Base-by-base conservation (phyloP, 257 asterid genomes). In the Nicotiana paniculata region DNA sequence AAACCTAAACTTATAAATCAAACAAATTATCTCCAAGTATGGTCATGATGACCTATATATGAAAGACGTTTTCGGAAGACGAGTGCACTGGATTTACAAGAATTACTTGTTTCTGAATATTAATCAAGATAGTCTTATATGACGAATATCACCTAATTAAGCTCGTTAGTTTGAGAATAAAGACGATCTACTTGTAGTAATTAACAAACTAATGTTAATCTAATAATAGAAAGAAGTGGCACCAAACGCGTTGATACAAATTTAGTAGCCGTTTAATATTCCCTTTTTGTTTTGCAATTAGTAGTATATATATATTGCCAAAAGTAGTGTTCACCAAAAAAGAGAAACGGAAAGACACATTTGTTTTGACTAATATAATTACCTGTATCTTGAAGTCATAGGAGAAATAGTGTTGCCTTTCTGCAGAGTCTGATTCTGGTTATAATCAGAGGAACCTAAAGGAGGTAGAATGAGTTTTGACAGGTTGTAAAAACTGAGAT, bases 401-500 rank as follows among this genome's bases (percentile, higher is more conserved):
- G 98, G 97, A 54, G 89, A 89, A 81, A 95, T 88, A 81, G 91
- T 85, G 68, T 80, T 88, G 26, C 89, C 81, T 33, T 37, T 76
- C 12, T 63, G 58, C 6, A 66, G 68, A 28, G 62, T 67, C 39
- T 72, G 79, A 48, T 72, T 72, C 2, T 63, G 87, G 78, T 33
- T 82, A 43, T 37, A 64, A 53, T 81, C 89, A 15, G 97, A 86
- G 80, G 89, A 88, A 37, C 99, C 99, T 64, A 95, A 86, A 6
- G 98, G 98, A 39, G 99, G 97, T 68, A 95, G 88, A 4, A 93
- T 91, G 28, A 92, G 85, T 83, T 93, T 95, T 1, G 99, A 95
- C 24, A 72, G 24, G 61, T 72, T 72, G 79, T 72, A 59, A 72
- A 72, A 72, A 46, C 61, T 72, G 13, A 72, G 54, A 72, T 72